Percentiles rank a stretch among this genome's conserved stretches.
These are phyloP conservation scores for Fusarium buharicum DNA, from an alignment of 2,329 filamentous ascomycete species.

Conservation along the genomic window DNA sequence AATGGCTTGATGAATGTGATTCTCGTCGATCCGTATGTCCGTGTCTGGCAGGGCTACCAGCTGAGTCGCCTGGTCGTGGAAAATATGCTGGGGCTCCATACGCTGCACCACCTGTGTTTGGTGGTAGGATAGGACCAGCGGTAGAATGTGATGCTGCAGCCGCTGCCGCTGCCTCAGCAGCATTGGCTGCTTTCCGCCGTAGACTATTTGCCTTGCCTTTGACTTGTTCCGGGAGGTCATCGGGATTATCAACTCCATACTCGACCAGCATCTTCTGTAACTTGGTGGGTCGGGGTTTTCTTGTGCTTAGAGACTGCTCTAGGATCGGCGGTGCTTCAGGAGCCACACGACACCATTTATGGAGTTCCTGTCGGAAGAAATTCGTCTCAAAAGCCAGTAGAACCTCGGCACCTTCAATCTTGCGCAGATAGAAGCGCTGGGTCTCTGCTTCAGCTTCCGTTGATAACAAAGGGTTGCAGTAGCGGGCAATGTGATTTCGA, in stretches of 20 bases:
- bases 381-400: constrained; percentile 94
- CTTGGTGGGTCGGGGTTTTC: constrained; percentile 96
- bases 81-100: constrained; percentile 46
- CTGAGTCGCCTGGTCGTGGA: constrained; percentile 31
- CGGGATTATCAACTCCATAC: constrained; percentile 87
- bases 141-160: constrained; percentile 47
- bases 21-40: constrained; percentile 44
- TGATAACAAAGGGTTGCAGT: constrained; percentile 82
- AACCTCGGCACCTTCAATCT: constrained; percentile 96
- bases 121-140: constrained; percentile 35
- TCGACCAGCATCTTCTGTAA: constrained; percentile 93
- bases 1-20: constrained; percentile 44
- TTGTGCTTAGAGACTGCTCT: constrained; percentile 87
- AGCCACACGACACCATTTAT: constrained; percentile 93
- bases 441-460: constrained; percentile 88
- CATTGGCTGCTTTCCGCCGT: constrained; percentile 75
- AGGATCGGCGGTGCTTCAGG: constrained; percentile 86
- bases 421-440: constrained; percentile 93
- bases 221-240: constrained; percentile 86
- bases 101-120: constrained; percentile 31
- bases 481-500: constrained; percentile 80
- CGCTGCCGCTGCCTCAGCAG: constrained; percentile 58
- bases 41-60: constrained; percentile 41
- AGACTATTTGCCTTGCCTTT: constrained; percentile 80
- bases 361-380: constrained; percentile 93